Evolutionary conservation across 164 flowering plant species (phyloP), one percentile per base, ranked within the genome.

Genomic region (Piper betle): DNA sequence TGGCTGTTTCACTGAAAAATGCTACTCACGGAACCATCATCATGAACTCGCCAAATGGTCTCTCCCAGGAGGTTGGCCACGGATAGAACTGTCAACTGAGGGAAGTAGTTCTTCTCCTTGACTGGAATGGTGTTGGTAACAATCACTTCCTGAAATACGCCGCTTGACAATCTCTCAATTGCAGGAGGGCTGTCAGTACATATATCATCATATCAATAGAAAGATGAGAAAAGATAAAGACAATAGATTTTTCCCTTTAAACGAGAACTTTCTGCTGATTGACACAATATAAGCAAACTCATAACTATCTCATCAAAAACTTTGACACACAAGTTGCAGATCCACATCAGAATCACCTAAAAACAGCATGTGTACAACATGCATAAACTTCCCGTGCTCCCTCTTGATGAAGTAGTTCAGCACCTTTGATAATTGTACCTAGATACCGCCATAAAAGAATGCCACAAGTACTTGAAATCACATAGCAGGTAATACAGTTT

Each of bases 11-110:
- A 77, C 62, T 71, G 76, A 73, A 82, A 81, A 64, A 79, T 73
- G 71, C 69, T 75, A 88, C 97, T 91, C 76, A 91, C 96, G 60
- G 97, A 80, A 69, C 87, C 84, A 78, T 91, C 97, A 78, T 91
- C 97, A 74, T 91, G 96, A 65, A 84, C 97, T 52, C 91, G 96
- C 96, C 93, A 85, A 72, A 82, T 86, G 56, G 96, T 84, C 81
- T 88, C 94, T 39, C 93, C 97, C 67, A 86, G 71, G 15, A 88
- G 85, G 76, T 88, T 88, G 69, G 94, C 94, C 8, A 88, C 93
- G 15, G 96, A 88, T 64, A 88, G 66, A 55, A 88, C 71, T 9
- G 96, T 88, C 61, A 85, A 76, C 73, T 88, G 96, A 12, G 96
- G 91, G 62, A 86, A 88, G 64, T 85, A 86, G 64, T 86, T 84